Base-by-base conservation (phyloP, 1,139 yeast genomes). In the Citeromyces hawaiiensis region DNA sequence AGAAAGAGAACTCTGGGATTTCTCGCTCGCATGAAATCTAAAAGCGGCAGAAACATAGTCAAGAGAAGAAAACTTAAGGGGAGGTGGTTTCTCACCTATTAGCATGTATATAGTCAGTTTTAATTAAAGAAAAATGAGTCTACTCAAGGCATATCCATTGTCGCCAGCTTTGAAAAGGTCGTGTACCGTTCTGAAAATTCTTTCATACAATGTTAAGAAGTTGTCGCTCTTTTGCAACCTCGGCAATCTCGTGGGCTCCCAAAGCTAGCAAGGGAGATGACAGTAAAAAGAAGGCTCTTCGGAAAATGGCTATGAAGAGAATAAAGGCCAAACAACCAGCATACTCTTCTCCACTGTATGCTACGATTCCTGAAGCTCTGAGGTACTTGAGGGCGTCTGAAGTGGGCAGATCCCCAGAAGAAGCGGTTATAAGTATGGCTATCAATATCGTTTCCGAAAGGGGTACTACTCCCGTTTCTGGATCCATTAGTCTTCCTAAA, bases 1-100 rank as follows among this genome's bases (percentile, higher is more conserved):
- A 73, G 97, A 57, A 91, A 91, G 66, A 79, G 96, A 61, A 79
- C 83, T 30, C 71, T 83, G 45, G 98, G 98, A 0, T 91, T 88
- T 51, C 67, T 91, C 53, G 91, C 95, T n/a, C 76, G 96, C 55
- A 72, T 83, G 60, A 75, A 78, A 55, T 63, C 81, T n/a, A 74
- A 71, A 49, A 72, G 76, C 34, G 97, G 97, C 9, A 73, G 88
- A 50, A 83, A 80, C 56, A 72, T 91, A 38, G 64, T 91, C 44
- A 73, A 73, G 42, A 72, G 93, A 57, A 75, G 98, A 60, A 79
- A 66, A 54, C 81, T 76, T 36, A 91, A 91, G 64, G 96, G 96
- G 8, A 76, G 98, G 62, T 88, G 97, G 97, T 87, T 76, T 55
- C 64, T 91, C 52, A 69, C 94, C 38, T 94, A 91, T 55, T 88